phyloP scores from a whole-genome alignment of 2,329 filamentous ascomycete genomes.

The Penicillium sp. region DNA sequence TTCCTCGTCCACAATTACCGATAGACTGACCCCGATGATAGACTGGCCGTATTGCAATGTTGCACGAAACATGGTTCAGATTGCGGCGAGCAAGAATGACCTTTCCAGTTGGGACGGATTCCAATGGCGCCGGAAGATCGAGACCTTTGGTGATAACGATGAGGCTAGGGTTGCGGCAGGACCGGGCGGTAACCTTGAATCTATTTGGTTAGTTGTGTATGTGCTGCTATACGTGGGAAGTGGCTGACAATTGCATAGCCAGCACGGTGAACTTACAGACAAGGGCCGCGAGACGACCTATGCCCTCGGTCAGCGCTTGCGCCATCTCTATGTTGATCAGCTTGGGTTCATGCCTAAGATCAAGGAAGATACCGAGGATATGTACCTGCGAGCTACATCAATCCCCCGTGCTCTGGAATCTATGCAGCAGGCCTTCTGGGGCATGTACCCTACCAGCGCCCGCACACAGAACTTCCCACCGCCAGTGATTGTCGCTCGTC shows the following conservation, averaged over 20 bases:
- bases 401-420: constrained; percentile 76
- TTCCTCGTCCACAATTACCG: background rate
- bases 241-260: constrained; percentile 33
- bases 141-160: constrained; percentile 74
- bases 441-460: constrained; percentile 66
- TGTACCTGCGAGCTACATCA: constrained; percentile 74
- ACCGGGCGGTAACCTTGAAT: constrained; percentile 69
- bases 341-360: constrained; percentile 68
- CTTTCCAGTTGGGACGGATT: constrained; percentile 58
- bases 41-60: constrained; percentile 90
- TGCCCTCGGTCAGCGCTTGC: constrained; percentile 66
- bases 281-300: constrained; percentile 71
- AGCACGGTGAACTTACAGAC: constrained; percentile 70
- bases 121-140: constrained; percentile 70
- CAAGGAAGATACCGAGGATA: constrained; percentile 57
- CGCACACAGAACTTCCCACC: constrained; percentile 57
- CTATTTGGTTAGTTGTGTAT: constrained; percentile 67
- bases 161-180: constrained; percentile 70
- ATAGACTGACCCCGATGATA: constrained; percentile 26
- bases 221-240: background rate
- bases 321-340: constrained; percentile 72
- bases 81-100: constrained; percentile 57
- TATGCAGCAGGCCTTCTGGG: constrained; percentile 72
- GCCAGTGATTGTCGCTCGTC: constrained; percentile 66
- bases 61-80: constrained; percentile 68